These are phyloP conservation scores for Rhodotorula graminis DNA, from an alignment of 768 basidiomycete species.

Conservation along the genomic window DNA sequence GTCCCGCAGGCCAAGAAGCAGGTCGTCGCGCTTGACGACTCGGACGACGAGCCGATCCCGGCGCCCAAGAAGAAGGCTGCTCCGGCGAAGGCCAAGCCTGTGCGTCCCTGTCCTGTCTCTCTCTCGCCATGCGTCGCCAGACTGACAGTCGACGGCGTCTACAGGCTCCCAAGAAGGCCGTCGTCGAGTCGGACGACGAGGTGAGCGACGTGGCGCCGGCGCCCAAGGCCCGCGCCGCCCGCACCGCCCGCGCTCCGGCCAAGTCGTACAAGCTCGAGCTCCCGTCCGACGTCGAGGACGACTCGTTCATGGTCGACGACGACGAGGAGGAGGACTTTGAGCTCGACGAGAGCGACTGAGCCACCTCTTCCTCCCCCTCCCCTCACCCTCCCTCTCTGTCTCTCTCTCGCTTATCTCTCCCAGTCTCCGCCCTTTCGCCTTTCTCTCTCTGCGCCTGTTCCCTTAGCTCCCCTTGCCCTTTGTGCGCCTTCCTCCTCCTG, in stretches of 20 bases:
- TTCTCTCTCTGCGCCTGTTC: no score
- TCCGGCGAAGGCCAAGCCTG: slow-evolving; percentile 4
- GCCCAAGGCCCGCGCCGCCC: slow-evolving; percentile 13
- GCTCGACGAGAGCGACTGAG: slow-evolving; percentile 17
- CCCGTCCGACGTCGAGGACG: slow-evolving; percentile 1
- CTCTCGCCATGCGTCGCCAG: accelerated
- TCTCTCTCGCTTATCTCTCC: not conserved
- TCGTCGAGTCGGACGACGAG: not conserved
- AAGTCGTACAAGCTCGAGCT: slow-evolving; percentile 19
- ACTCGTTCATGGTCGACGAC: slow-evolving; percentile 17
- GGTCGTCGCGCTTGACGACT: slow-evolving; percentile 11
- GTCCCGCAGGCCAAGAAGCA: not conserved
- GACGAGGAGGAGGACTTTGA: slow-evolving; percentile 21
- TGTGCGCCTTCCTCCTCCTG: no score
- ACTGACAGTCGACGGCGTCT: not conserved
- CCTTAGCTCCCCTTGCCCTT: no score
- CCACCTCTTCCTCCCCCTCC: not conserved
- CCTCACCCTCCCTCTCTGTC: no score
- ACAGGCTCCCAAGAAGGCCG: slow-evolving; percentile 8
- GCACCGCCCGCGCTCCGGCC: slow-evolving; percentile 16
- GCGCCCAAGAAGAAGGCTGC: not conserved
- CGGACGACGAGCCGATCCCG: not conserved
- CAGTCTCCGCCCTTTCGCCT: not conserved
- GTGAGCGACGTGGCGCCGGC: slow-evolving; percentile 3
- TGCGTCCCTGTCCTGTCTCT: not conserved